Evolutionary conservation across 441 rosid species (phyloP).

Genomic region (Arabidopsis lyrata): DNA sequence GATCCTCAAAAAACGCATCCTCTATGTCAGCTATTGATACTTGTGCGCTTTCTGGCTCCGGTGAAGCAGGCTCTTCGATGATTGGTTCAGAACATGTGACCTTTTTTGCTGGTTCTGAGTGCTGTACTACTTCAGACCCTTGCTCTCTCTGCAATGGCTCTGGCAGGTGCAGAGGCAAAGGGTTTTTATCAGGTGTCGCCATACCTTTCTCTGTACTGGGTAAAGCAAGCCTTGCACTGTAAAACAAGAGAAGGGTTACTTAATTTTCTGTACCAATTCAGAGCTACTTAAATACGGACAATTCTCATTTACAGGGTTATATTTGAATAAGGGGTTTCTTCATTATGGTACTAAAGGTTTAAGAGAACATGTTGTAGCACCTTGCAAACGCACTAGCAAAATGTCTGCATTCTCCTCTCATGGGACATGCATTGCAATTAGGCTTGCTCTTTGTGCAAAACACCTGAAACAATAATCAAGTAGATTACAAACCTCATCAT

Average conservation of each 20-base stretch:
- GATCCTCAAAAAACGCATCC: constrained; percentile 63
- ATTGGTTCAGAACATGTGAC: constrained; percentile 58
- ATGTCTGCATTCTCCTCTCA: constrained; percentile 87
- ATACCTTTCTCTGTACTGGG: constrained; percentile 60
- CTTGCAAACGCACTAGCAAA: constrained; percentile 89
- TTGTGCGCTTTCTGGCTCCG: constrained; percentile 56
- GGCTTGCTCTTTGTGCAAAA: constrained; percentile 83
- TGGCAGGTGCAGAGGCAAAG: constrained; percentile 53
- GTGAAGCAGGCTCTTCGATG: constrained; percentile 74
- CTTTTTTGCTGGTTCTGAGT: constrained; percentile 38
- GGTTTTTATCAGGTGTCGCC: constrained; percentile 44
- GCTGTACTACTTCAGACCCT: constrained; percentile 42
- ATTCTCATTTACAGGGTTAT: too few species aligned
- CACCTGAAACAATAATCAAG: constrained; percentile 55
- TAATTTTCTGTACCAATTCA: not conserved
- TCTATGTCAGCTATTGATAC: constrained; percentile 61
- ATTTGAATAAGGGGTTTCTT: not conserved
- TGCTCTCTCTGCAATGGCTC: constrained; percentile 49
- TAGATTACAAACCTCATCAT: constrained; percentile 16
- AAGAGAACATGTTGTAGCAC: constrained; percentile 41
- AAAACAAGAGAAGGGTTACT: constrained; percentile 16
- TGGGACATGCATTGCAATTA: constrained; percentile 81
- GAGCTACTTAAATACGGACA: not conserved
- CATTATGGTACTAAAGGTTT: constrained; percentile 1
- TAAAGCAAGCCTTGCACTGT: constrained; percentile 73